Percentiles rank a stretch among this genome's conserved stretches.
Evolutionary conservation across 306 rosid genomes (phyloP).

Genomic region (Quercus aquifolioides): DNA sequence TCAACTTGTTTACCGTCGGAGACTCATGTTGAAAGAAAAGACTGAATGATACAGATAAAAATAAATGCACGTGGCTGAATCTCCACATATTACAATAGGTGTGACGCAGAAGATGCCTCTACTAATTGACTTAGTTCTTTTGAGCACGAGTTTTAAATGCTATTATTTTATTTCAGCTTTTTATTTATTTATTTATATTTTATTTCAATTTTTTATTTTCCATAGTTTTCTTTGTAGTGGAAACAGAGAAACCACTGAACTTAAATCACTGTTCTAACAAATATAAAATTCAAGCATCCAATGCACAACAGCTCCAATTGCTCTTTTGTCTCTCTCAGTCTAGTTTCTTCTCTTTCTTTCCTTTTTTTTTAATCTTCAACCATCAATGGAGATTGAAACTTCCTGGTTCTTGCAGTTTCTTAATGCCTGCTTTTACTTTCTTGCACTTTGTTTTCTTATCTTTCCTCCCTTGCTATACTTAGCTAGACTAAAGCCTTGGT

Average conservation of each 20-base stretch:
- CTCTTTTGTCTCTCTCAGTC: constrained; percentile 10
- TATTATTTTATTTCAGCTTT: neutral
- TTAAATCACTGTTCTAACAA: neutral
- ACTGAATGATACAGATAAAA: neutral
- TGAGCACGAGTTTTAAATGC: constrained; percentile 25
- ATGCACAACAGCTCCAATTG: constrained; percentile 4
- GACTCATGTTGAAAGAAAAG: too few species aligned
- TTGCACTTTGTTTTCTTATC: constrained; percentile 1
- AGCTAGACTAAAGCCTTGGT: constrained; percentile 23
- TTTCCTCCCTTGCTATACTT: neutral
- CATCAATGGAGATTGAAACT: constrained; percentile 26
- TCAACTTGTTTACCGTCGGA: too few species aligned
- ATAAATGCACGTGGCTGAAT: constrained; percentile 25
- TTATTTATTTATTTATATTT: neutral
- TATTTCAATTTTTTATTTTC: neutral
- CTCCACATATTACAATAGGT: neutral
- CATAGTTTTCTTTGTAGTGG: neutral
- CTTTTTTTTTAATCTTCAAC: neutral
- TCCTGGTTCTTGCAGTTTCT: constrained; percentile 20
- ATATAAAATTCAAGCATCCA: neutral
- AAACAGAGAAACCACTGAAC: constrained; percentile 6
- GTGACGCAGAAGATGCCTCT: constrained; percentile 14
- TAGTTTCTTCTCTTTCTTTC: neutral
- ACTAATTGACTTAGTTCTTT: neutral
- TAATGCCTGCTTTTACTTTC: neutral